Evolutionary conservation across 441 rosid species (phyloP).

Genomic region (Corymbia citriodora): DNA sequence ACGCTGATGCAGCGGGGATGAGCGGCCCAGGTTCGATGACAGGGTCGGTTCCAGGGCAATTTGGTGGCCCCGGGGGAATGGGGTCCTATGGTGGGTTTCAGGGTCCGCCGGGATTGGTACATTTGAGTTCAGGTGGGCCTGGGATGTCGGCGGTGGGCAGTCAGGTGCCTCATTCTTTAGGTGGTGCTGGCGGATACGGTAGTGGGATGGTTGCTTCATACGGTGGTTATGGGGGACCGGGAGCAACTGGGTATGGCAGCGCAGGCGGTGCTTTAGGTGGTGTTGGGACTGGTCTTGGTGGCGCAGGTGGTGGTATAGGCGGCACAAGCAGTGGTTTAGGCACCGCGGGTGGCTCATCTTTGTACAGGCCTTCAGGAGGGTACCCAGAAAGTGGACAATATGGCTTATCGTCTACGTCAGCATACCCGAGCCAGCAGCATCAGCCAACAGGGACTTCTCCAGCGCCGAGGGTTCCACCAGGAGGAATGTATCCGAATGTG

Average conservation of each 20-base stretch:
- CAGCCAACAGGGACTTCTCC: conserved; percentile 48
- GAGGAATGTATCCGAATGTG: conserved; percentile 75
- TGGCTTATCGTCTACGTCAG: conserved; percentile 37
- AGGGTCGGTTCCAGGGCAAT: conserved; percentile 28
- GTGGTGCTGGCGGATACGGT: conserved; percentile 32
- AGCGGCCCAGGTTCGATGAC: conserved; percentile 26
- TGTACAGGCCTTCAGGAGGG: conserved; percentile 67
- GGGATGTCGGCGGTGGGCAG: conserved; percentile 32
- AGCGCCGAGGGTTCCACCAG: conserved; percentile 70
- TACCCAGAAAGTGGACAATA: conserved; percentile 65
- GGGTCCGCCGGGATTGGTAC: conserved; percentile 34
- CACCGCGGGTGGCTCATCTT: conserved; percentile 12
- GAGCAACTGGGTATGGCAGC: conserved; percentile 15
- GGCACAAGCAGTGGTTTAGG: background rate
- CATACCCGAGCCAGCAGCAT: conserved; percentile 61
- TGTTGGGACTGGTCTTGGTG: conserved; percentile 34
- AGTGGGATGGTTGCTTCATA: conserved; percentile 35
- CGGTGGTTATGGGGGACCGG: conserved; percentile 5
- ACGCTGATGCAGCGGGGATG: conserved; percentile 36
- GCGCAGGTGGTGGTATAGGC: conserved; percentile 21
- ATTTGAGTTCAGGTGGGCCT: conserved; percentile 39
- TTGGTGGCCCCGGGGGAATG: conserved; percentile 8
- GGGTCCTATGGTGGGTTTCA: conserved; percentile 21
- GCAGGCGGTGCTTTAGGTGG: background rate
- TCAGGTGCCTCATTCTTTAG: conserved; percentile 9